A percentile compares a stretch with the other conserved stretches of the same genome.
phyloP scores from a whole-genome alignment of 371 early-diverging fungal species.

The Mortierella sp. region DNA sequence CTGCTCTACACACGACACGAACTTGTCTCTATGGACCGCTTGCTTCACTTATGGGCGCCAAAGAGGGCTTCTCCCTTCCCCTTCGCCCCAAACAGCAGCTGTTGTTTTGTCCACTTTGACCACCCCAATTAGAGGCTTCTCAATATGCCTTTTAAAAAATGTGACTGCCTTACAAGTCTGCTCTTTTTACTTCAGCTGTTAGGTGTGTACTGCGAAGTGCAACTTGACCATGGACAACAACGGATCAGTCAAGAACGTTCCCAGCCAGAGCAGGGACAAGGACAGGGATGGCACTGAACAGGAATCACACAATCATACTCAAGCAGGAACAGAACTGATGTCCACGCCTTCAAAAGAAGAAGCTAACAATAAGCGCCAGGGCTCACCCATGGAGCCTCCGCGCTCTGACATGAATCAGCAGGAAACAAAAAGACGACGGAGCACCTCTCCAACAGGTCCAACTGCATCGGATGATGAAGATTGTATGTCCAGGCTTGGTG shows the following conservation, averaged over 20 bases:
- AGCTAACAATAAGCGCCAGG: background rate
- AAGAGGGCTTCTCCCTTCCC: background rate
- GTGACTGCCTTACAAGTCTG: background rate
- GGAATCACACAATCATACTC: background rate
- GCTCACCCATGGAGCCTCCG: background rate
- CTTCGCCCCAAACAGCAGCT: background rate
- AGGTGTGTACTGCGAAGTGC: background rate
- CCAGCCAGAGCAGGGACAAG: background rate
- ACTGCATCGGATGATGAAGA: slow-evolving; percentile 36
- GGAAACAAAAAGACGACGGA: background rate
- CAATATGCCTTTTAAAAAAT: too few species aligned
- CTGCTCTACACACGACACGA: background rate
- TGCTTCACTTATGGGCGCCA: background rate
- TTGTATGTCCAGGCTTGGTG: slow-evolving; percentile 13
- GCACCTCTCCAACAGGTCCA: background rate
- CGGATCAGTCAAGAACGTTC: background rate
- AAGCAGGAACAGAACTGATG: background rate
- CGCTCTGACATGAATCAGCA: background rate
- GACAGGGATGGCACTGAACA: background rate
- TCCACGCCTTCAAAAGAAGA: background rate
- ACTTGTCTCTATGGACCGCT: background rate
- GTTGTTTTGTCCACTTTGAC: background rate
- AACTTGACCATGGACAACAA: background rate
- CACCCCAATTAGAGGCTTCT: background rate
- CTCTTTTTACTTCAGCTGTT: background rate